These are phyloP conservation scores for Mimosa bimucronata DNA, from an alignment of 306 rosid species.

Conservation along the genomic window DNA sequence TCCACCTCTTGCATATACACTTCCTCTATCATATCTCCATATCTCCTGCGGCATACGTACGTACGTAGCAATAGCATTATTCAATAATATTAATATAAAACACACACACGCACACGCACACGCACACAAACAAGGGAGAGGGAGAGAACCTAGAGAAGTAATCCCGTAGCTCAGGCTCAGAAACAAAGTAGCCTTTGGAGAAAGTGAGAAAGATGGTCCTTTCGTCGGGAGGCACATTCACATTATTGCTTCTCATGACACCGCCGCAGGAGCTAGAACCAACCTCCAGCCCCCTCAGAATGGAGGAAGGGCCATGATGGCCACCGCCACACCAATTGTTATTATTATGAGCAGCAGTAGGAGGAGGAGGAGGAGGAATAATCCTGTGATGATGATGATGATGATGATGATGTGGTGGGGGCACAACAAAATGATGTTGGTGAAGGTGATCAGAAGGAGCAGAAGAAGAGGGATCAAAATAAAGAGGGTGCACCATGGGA, in stretches of 20 bases:
- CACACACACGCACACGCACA: too few species aligned
- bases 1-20: slow-evolving; percentile 62
- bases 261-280: background rate
- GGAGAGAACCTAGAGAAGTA: slow-evolving; percentile 48
- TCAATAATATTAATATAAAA: too few species aligned
- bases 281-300: slow-evolving; percentile 2
- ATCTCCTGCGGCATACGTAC: slow-evolving; percentile 49
- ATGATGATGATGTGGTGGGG: too few species aligned
- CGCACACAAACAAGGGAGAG: too few species aligned
- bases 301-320: too few species aligned
- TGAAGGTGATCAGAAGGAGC: background rate
- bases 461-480: background rate
- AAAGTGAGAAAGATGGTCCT: slow-evolving; percentile 71
- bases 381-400: too few species aligned
- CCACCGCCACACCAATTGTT: background rate
- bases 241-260: background rate
- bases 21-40: slow-evolving; percentile 53
- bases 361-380: too few species aligned
- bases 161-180: slow-evolving; percentile 53
- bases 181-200: slow-evolving; percentile 68
- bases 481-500: background rate
- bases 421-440: slow-evolving; percentile 1
- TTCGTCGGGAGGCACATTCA: slow-evolving; percentile 40
- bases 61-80: too few species aligned
- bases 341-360: background rate